Evolutionary conservation across 768 basidiomycete species (phyloP).

Genomic region (Tulasnella sp.): DNA sequence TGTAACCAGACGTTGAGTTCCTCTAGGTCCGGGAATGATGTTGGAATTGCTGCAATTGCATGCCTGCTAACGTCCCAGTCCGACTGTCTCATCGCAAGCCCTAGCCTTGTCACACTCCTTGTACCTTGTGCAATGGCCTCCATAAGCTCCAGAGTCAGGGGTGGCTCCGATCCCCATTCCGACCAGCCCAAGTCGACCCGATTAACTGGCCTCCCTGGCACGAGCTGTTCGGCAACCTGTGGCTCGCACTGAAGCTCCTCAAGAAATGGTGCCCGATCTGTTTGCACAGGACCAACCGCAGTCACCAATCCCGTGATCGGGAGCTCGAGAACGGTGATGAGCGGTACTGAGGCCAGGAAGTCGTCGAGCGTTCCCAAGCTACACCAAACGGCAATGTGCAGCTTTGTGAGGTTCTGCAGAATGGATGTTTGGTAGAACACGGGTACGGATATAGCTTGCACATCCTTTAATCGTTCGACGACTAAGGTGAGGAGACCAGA

Average conservation of each 20-base stretch:
- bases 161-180: too few relatives aligned
- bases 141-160: neutral
- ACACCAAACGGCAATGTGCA: too few relatives aligned
- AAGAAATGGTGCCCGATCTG: neutral
- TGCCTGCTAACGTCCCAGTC: neutral
- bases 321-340: neutral
- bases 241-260: neutral
- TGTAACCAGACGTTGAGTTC: neutral
- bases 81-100: neutral
- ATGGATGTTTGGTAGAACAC: too few relatives aligned
- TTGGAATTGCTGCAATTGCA: neutral
- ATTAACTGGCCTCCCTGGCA: neutral
- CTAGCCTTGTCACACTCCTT: neutral
- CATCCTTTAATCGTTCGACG: too few relatives aligned
- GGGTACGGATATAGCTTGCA: too few relatives aligned
- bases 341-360: too few relatives aligned
- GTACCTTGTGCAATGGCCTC: neutral
- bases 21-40: neutral
- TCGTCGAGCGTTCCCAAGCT: too few relatives aligned
- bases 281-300: neutral
- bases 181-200: neutral
- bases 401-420: too few relatives aligned
- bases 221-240: neutral
- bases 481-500: too few relatives aligned
- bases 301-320: neutral